These are phyloP conservation scores for Vicia villosa DNA, from an alignment of 306 rosid genomes.

Conservation along the genomic window DNA sequence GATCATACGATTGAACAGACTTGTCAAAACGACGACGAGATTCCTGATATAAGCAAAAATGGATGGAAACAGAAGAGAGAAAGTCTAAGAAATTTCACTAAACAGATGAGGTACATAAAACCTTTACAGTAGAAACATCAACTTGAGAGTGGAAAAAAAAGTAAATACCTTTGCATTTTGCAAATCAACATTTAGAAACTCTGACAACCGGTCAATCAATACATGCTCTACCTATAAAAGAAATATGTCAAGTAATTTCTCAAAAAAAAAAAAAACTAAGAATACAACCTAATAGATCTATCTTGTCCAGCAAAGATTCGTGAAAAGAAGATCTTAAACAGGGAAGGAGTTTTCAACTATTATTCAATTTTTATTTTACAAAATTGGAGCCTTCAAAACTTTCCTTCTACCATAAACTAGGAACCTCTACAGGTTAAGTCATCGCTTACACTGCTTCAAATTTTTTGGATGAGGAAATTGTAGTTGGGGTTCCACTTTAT, in stretches of 20 bases:
- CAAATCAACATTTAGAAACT: constrained; percentile 81
- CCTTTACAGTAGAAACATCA: constrained; percentile 11
- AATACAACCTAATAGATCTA: constrained; percentile 22
- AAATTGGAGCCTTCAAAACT: constrained; percentile 8
- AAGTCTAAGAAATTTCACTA: constrained; percentile 4
- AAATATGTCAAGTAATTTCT: constrained; percentile 32
- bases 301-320: not conserved
- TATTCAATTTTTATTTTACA: constrained; percentile 12
- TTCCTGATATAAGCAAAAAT: constrained; percentile 57
- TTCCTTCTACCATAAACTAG: not conserved
- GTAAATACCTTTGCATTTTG: constrained; percentile 71
- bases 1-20: constrained; percentile 81
- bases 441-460: constrained; percentile 14
- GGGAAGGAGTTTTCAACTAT: constrained; percentile 23
- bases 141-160: constrained; percentile 3
- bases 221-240: constrained; percentile 90
- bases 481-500: constrained; percentile 14
- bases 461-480: constrained; percentile 6
- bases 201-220: constrained; percentile 71
- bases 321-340: constrained; percentile 23
- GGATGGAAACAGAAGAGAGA: constrained; percentile 2
- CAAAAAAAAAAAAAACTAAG: constrained; percentile 22
- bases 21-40: constrained; percentile 82
- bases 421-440: constrained; percentile 23
- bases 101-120: not conserved